These are phyloP conservation scores for Aspergillus clavatus DNA, from an alignment of 2,329 filamentous ascomycete species.

Conservation along the genomic window DNA sequence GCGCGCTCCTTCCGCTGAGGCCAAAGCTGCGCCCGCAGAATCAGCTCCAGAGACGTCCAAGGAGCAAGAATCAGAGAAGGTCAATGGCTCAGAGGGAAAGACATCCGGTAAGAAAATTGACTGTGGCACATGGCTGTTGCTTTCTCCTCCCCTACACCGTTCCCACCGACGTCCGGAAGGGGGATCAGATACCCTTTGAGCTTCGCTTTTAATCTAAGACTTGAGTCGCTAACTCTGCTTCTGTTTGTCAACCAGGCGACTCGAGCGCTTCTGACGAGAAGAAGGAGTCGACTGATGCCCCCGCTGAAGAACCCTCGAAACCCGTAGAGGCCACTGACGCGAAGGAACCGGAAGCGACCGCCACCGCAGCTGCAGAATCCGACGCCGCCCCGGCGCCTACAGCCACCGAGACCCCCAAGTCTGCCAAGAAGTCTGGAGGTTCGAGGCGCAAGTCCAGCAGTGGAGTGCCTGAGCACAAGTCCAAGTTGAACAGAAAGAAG, in stretches of 20 bases:
- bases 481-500: constrained; percentile 78
- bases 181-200: constrained; percentile 6
- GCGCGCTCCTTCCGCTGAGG: constrained; percentile 25
- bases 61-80: constrained; percentile 20
- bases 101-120: constrained; percentile 25
- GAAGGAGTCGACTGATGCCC: constrained; percentile 23
- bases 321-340: constrained; percentile 19
- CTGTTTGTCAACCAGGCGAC: constrained; percentile 13
- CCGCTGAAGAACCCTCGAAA: constrained; percentile 26
- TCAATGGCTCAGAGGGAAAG: constrained; percentile 26
- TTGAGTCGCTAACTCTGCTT: constrained; percentile 8
- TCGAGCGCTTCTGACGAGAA: constrained; percentile 23
- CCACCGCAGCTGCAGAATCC: constrained; percentile 21
- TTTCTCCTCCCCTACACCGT: neutral
- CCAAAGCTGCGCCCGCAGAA: constrained; percentile 18
- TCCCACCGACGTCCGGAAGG: neutral
- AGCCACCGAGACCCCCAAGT: constrained; percentile 47
- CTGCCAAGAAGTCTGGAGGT: constrained; percentile 43
- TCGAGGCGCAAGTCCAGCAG: constrained; percentile 68
- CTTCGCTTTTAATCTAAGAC: neutral
- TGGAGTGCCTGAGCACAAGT: constrained; percentile 61
- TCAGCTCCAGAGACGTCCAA: constrained; percentile 17
- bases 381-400: constrained; percentile 28
- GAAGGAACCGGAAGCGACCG: constrained; percentile 21
- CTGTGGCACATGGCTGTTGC: neutral